Evolutionary conservation across 208 protist genomes (phyloP).

Genomic region (Acanthamoeba triangularis): DNA sequence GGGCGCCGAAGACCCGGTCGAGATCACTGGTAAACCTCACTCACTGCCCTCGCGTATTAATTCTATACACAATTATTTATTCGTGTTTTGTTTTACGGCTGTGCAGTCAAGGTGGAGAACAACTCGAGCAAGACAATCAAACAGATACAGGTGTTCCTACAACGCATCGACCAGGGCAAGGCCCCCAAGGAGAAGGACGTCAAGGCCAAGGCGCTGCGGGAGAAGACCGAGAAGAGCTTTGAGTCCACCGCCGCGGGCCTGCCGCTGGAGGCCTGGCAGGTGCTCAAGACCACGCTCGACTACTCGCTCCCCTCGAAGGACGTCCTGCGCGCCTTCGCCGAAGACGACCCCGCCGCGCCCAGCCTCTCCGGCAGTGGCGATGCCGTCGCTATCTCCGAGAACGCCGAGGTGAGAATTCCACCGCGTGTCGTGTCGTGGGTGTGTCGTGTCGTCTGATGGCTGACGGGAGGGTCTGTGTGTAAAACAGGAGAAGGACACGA

Average conservation of each 20-base stretch:
- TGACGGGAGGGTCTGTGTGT: background rate
- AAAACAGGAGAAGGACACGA: background rate
- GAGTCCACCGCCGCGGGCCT: background rate
- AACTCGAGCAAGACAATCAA: slow-evolving; percentile 52
- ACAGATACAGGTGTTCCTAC: slow-evolving; percentile 10
- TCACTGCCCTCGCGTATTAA: background rate
- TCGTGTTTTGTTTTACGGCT: background rate
- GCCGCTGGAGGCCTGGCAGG: slow-evolving; percentile 34
- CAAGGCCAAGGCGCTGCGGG: background rate
- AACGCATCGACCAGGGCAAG: slow-evolving; percentile 14
- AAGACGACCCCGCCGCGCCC: background rate
- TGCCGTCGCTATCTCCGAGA: background rate
- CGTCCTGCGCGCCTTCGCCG: slow-evolving; percentile 18
- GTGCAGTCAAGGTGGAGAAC: slow-evolving; percentile 45
- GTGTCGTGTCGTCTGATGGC: background rate
- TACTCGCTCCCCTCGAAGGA: background rate
- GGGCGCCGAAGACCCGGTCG: background rate
- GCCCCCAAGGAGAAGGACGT: slow-evolving; percentile 11
- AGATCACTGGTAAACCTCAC: background rate
- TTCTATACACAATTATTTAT: background rate
- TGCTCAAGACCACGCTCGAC: background rate
- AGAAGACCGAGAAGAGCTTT: slow-evolving; percentile 17
- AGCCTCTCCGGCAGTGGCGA: background rate
- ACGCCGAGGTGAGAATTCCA: no score
- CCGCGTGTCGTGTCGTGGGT: no score